Evolutionary conservation across 2,329 filamentous ascomycete genomes (phyloP).

Genomic region (Cladosporium sp.): DNA sequence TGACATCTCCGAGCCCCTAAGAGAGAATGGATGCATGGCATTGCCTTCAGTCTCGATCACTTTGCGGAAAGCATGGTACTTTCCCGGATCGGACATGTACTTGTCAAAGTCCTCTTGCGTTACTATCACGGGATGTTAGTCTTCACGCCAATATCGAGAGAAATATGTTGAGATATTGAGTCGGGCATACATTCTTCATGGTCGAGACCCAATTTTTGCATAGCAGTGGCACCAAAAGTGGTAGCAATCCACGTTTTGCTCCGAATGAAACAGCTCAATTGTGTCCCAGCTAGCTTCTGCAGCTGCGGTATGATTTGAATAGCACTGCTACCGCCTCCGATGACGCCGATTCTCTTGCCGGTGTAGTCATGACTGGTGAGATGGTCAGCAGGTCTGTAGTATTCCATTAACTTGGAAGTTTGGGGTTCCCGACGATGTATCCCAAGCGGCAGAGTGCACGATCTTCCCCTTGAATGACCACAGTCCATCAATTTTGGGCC

Average conservation of each 20-base stretch:
- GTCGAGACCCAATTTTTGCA: constrained; percentile 10
- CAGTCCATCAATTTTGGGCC: constrained; percentile 30
- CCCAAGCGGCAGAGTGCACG: constrained; percentile 29
- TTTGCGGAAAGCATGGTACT: constrained; percentile 41
- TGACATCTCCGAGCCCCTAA: constrained; percentile 38
- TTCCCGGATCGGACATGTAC: constrained; percentile 39
- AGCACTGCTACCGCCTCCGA: constrained; percentile 12
- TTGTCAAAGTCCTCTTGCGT: constrained; percentile 16
- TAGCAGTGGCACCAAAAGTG: constrained; percentile 34
- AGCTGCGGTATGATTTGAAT: constrained; percentile 30
- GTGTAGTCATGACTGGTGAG: neutral
- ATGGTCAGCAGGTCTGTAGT: no score
- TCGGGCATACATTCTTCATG: neutral
- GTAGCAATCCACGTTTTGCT: constrained; percentile 39
- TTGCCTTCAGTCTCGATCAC: constrained; percentile 43
- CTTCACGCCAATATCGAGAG: no score
- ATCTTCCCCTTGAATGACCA: constrained; percentile 28
- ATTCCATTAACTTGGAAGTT: constrained; percentile 14
- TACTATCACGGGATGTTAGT: constrained; percentile 26
- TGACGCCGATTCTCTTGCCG: constrained; percentile 11
- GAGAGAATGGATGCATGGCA: constrained; percentile 40
- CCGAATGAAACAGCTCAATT: constrained; percentile 35
- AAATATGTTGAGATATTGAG: no score
- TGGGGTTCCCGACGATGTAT: constrained; percentile 1
- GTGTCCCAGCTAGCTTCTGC: constrained; percentile 30